A percentile compares a stretch with the other conserved stretches of the same genome.
phyloP scores from a whole-genome alignment of 805 yeast species.

The Saccharomycopsis babjevae region DNA sequence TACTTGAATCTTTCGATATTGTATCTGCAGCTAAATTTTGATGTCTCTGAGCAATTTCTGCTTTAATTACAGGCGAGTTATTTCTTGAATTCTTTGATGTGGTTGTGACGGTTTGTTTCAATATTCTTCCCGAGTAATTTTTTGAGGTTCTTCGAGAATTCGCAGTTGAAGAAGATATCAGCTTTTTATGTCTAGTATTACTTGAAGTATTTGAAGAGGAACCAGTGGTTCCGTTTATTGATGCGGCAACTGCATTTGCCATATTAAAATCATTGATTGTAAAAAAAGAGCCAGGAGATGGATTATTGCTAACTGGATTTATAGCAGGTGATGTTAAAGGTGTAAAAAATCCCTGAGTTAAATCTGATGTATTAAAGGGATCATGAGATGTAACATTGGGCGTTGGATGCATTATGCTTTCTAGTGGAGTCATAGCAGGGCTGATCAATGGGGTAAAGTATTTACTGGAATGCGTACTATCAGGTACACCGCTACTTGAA shows the following conservation, averaged over 20 bases:
- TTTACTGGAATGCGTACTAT: neutral
- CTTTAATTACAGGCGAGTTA: slow-evolving; percentile 14
- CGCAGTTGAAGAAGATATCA: neutral
- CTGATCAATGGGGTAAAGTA: slow-evolving; percentile 69
- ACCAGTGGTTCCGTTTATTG: neutral
- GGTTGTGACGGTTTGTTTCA: slow-evolving; percentile 4
- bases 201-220: neutral
- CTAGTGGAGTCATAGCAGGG: slow-evolving; percentile 65
- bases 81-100: slow-evolving; percentile 1
- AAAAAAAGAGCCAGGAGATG: neutral
- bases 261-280: neutral
- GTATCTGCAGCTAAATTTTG: neutral
- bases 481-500: neutral
- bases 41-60: slow-evolving; percentile 4
- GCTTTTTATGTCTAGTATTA: neutral
- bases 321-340: slow-evolving; percentile 73
- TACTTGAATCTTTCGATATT: neutral
- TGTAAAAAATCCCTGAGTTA: slow-evolving; percentile 55
- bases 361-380: neutral
- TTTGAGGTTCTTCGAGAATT: neutral
- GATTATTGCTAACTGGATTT: slow-evolving; percentile 33
- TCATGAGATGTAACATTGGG: neutral
- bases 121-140: slow-evolving; percentile 5
- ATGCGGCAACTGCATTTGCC: neutral
- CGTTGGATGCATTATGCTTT: slow-evolving; percentile 15